Base-by-base conservation (phyloP, 306 rosid species). In the Cucurbita moschata region DNA sequence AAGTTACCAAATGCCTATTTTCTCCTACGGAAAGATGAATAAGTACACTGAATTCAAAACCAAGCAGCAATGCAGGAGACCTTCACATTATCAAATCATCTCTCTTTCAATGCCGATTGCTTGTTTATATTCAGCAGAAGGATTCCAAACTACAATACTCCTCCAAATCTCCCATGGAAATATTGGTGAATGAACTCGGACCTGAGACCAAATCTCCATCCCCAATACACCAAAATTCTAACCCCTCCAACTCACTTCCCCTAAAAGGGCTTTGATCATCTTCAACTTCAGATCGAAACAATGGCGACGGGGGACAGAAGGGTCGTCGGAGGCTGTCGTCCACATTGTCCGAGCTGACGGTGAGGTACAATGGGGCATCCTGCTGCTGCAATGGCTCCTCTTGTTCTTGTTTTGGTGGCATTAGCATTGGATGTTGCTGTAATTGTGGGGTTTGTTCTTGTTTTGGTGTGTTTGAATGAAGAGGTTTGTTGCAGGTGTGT, bases 131-230 rank as follows among this genome's bases (percentile, higher is more conserved):
- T 83, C 51, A 80, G 81, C 7, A 67, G 76, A 78, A 83, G 81
- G 60, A 54, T 54, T 88, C 87, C 23, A 86, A 68, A 4, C 77
- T 18, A 75, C 10, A 68, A 47, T 7, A 68, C 56, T 68, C 73
- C 73, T 84, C 90, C 15, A 83, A 73, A 30, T 85, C 87, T 51
- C 52, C 59, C 11, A 86, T 82, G 6, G 88, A 84, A 0, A 92
- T 88, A 81, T 86, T 87, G 79, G 83, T 23, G 68, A 56, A 79
- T 6, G 96, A 90, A 76, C 79, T 82, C 30, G 90, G 85, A 12
- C 80, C 78, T 50, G 98, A 94, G 44, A 86, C 57, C 6, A 81
- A 82, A 70, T 80, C 80, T 46, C 77, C 90, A 74, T 71, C 82
- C 21, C 14, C 15, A 60, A 70, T 77, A 77, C 76, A 80, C 53